Conservation (phyloP, 129 eudicot species). For the Arctium lappa region DNA sequence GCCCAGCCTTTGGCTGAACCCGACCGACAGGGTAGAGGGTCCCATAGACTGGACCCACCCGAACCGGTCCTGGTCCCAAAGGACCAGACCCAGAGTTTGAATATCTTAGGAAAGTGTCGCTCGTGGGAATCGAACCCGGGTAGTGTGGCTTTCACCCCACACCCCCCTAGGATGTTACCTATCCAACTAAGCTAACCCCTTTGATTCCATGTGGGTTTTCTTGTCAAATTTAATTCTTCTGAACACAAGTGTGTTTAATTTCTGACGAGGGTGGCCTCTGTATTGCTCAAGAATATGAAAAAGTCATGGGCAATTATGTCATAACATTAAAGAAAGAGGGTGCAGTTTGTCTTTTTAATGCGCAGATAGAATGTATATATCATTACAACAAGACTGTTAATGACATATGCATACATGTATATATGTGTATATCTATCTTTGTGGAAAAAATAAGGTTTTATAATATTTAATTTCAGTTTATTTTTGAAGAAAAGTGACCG, state of each 20-base stretch:
- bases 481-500: background rate
- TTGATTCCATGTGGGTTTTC: slow-evolving; percentile 3
- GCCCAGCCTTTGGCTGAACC: too few relatives aligned
- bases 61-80: too few relatives aligned
- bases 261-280: background rate
- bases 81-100: too few relatives aligned
- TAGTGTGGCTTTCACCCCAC: too few relatives aligned
- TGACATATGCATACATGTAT: background rate
- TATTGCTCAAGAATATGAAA: slow-evolving; percentile 14
- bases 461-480: background rate
- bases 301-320: slow-evolving; percentile 3
- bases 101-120: too few relatives aligned
- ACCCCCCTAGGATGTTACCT: too few relatives aligned
- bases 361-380: slow-evolving; percentile 13
- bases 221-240: slow-evolving; percentile 13
- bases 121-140: too few relatives aligned
- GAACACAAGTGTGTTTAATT: slow-evolving; percentile 10
- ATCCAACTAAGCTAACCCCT: too few relatives aligned
- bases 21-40: too few relatives aligned
- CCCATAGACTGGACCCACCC: too few relatives aligned
- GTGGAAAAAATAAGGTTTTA: background rate
- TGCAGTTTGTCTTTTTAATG: slow-evolving; percentile 17
- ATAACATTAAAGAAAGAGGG: slow-evolving; percentile 20
- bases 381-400: background rate
- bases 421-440: background rate